Conservation (phyloP, 2,329 filamentous ascomycete species). For the Penicillium aurantiogriseum region DNA sequence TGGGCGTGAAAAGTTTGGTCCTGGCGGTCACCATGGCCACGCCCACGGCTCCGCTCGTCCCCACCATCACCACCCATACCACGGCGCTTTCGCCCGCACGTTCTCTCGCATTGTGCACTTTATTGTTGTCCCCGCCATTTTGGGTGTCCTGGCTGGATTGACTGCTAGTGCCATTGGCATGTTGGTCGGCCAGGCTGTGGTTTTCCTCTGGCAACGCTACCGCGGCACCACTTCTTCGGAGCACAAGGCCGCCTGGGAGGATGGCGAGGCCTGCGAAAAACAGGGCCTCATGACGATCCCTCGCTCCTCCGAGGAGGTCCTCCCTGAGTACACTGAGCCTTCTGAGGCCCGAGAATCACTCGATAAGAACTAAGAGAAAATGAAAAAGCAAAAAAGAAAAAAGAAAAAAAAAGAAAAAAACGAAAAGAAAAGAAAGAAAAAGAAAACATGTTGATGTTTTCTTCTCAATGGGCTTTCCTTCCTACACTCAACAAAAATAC, state of each 20-base stretch:
- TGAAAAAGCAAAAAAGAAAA: too few relatives aligned
- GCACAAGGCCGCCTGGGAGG: constrained; percentile 31
- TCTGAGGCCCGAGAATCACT: constrained; percentile 24
- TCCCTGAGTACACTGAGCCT: constrained; percentile 39
- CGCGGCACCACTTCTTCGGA: constrained; percentile 32
- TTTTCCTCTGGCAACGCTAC: constrained; percentile 47
- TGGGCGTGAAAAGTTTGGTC: constrained; percentile 9
- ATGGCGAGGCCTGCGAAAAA: constrained; percentile 44
- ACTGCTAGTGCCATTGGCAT: constrained; percentile 48
- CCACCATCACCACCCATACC: constrained; percentile 33
- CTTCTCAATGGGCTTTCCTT: not conserved
- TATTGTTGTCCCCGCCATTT: constrained; percentile 46
- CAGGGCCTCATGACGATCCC: constrained; percentile 39
- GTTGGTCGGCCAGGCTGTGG: constrained; percentile 47
- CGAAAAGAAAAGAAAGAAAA: not conserved
- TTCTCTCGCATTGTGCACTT: constrained; percentile 43
- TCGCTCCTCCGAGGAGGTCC: constrained; percentile 29
- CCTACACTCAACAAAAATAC: not conserved
- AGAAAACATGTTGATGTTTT: not conserved
- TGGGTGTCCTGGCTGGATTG: constrained; percentile 48
- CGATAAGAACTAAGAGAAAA: constrained; percentile 33
- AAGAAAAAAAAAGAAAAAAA: not conserved
- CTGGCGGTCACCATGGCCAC: constrained; percentile 12
- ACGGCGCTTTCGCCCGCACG: constrained; percentile 40
- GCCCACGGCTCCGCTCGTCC: constrained; percentile 21